Percentiles rank a stretch among this genome's conserved stretches.
Conservation (phyloP, 495 filamentous ascomycete genomes). For the Xylaria curta region DNA sequence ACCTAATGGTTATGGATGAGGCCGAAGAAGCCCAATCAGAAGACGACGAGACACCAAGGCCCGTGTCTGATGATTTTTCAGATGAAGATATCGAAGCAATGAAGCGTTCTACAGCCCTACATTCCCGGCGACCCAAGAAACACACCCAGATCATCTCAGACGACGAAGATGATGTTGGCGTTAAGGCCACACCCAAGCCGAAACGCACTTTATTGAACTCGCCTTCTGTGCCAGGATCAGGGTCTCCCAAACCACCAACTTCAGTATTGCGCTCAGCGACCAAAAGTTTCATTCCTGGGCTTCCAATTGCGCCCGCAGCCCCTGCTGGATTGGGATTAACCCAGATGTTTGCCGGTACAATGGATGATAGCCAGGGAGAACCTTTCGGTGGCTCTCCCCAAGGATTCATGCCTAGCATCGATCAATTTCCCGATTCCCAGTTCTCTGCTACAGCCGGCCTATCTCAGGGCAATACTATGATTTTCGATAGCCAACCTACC, state of each 20-base stretch:
- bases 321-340: conserved; percentile 76
- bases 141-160: conserved; percentile 58
- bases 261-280: conserved; percentile 63
- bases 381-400: conserved; percentile 40
- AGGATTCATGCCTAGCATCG: conserved; percentile 48
- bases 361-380: conserved; percentile 67
- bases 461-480: conserved; percentile 59
- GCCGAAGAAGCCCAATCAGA: conserved; percentile 66
- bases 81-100: conserved; percentile 52
- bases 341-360: conserved; percentile 91
- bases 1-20: conserved; percentile 39
- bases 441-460: conserved; percentile 56
- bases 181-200: conserved; percentile 52
- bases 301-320: conserved; percentile 56
- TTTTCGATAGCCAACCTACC: conserved; percentile 68
- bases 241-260: conserved; percentile 55
- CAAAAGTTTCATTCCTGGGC: conserved; percentile 65
- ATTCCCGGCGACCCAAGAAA: conserved; percentile 49
- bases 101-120: conserved; percentile 42
- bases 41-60: conserved; percentile 39
- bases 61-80: conserved; percentile 43
- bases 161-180: conserved; percentile 70
- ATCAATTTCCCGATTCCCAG: conserved; percentile 54
- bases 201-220: conserved; percentile 45
- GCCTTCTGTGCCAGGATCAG: conserved; percentile 41